Evolutionary conservation across 441 rosid genomes (phyloP).

Genomic region (Viola pubescens): DNA sequence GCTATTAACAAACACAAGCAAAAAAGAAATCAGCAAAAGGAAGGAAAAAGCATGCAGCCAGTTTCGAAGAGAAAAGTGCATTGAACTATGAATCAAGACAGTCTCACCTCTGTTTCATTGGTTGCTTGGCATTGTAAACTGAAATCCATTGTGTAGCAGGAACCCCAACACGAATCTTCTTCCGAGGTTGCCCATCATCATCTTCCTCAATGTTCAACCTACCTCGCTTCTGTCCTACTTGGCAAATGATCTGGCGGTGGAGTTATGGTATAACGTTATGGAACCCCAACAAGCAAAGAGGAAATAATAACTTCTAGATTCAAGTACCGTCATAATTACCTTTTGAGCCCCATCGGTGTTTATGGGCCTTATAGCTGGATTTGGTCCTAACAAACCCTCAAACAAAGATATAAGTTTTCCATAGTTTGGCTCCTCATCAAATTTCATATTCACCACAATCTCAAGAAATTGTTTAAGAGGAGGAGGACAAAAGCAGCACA

Average conservation of each 20-base stretch:
- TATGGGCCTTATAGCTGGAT: slow-evolving; percentile 90
- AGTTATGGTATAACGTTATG: slow-evolving; percentile 7
- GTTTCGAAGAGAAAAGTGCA: neutral
- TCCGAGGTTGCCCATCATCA: slow-evolving; percentile 89
- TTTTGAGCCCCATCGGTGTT: slow-evolving; percentile 97
- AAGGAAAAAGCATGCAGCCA: no score
- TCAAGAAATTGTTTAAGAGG: slow-evolving; percentile 88
- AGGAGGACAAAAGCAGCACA: slow-evolving; percentile 92
- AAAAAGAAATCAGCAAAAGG: neutral
- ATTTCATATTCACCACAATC: slow-evolving; percentile 91
- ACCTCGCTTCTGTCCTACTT: slow-evolving; percentile 97
- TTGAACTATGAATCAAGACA: slow-evolving; percentile 3
- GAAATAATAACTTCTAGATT: slow-evolving; percentile 9
- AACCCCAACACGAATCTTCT: slow-evolving; percentile 91
- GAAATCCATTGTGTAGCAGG: slow-evolving; percentile 99
- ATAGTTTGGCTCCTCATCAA: slow-evolving; percentile 96
- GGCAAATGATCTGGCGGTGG: slow-evolving; percentile 50
- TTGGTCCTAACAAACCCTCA: slow-evolving; percentile 71
- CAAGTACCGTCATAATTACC: slow-evolving; percentile 30
- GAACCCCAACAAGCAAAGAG: neutral
- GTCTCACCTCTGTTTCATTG: slow-evolving; percentile 93
- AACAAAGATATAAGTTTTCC: slow-evolving; percentile 77
- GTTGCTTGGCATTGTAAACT: slow-evolving; percentile 85
- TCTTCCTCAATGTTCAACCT: slow-evolving; percentile 84
- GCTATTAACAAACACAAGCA: neutral